These are phyloP conservation scores for Botrytis galanthina DNA, from an alignment of 2,329 filamentous ascomycete species.

Conservation along the genomic window DNA sequence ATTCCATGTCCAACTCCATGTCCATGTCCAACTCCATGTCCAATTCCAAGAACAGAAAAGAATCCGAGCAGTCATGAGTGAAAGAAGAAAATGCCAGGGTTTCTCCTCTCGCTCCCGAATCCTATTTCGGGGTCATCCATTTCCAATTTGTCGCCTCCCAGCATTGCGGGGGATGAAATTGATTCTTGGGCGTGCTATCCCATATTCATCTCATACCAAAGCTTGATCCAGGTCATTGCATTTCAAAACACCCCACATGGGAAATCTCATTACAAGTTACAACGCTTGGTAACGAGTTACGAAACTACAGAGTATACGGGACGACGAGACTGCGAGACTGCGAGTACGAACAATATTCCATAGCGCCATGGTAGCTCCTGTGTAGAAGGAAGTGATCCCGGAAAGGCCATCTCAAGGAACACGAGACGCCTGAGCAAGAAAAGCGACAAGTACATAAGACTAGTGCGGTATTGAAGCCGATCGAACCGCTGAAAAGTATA, in stretches of 20 bases:
- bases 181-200: neutral
- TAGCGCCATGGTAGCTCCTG: neutral
- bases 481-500: neutral
- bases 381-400: neutral
- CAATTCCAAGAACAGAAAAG: neutral
- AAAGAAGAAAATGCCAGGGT: neutral
- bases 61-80: neutral
- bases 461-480: neutral
- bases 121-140: neutral
- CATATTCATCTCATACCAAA: neutral
- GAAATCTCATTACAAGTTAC: slow-evolving; percentile 2
- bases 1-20: neutral
- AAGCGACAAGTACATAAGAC: neutral
- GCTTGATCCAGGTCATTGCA: slow-evolving; percentile 7
- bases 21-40: too few relatives aligned
- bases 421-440: neutral
- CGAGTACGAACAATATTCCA: neutral
- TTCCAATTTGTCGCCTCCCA: slow-evolving; percentile 1
- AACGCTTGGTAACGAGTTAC: neutral
- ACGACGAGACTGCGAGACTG: neutral
- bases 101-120: neutral
- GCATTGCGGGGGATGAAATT: slow-evolving; percentile 4
- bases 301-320: neutral
- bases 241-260: neutral
- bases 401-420: neutral